These are phyloP conservation scores for Rosa rugosa DNA, from an alignment of 306 rosid species.

Conservation along the genomic window DNA sequence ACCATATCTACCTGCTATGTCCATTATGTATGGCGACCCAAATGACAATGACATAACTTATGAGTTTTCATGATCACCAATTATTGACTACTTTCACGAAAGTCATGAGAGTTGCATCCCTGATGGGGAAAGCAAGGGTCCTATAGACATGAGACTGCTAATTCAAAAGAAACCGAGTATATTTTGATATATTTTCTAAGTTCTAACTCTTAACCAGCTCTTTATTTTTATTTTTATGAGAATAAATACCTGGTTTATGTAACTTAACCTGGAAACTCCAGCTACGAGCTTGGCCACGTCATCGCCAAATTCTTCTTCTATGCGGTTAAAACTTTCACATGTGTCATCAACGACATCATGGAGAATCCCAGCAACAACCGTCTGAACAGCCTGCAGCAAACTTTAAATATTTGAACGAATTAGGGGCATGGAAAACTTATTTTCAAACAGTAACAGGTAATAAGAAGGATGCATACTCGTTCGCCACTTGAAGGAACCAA, in stretches of 20 bases:
- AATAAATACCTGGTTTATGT: slow-evolving; percentile 88
- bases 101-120: background rate
- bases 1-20: background rate
- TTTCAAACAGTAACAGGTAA: background rate
- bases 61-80: background rate
- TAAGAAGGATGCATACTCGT: slow-evolving; percentile 51
- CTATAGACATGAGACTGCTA: slow-evolving; percentile 18
- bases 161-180: background rate
- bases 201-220: background rate
- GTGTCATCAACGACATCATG: slow-evolving; percentile 95
- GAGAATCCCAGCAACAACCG: slow-evolving; percentile 93
- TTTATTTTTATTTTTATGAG: background rate
- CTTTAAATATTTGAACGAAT: slow-evolving; percentile 24
- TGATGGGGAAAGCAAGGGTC: slow-evolving; percentile 1
- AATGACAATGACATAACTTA: background rate
- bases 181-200: background rate
- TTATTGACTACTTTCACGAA: background rate
- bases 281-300: slow-evolving; percentile 86
- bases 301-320: slow-evolving; percentile 80
- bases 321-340: slow-evolving; percentile 55
- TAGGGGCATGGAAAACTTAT: background rate
- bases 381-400: slow-evolving; percentile 80
- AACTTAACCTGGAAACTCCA: slow-evolving; percentile 87
- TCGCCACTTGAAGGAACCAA: slow-evolving; percentile 89
- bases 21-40: background rate